Base-by-base conservation (phyloP, 768 basidiomycete genomes). In the Lanmaoa pseudosensibilis region DNA sequence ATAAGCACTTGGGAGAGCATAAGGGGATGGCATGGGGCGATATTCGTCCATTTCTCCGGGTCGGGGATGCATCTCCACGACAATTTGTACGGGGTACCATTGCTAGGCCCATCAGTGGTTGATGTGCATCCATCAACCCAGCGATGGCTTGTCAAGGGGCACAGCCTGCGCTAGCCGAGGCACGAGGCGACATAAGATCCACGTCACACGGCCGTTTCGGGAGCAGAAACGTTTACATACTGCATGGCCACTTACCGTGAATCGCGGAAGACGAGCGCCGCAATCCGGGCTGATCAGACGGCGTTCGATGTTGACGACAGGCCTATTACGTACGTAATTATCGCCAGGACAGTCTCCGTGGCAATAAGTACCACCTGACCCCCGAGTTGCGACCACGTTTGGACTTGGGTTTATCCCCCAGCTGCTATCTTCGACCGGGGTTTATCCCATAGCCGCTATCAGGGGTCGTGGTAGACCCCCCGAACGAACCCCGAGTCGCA, bases 41-140 rank as follows among this genome's bases (percentile, higher is more conserved):
- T 75, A 70, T 49, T 74, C 77, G 32, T 78, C 75, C 52, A 76
- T 73, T 56, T 73, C 69, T 57, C 74, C 56, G 78, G 75, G 67
- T 68, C 74, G 49, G 64, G 63, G 70, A 67, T 45, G 71, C 65
- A 57, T 66, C 72, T 61, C 69, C 54, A 63, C 21, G 62, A 54
- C 62, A 62, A 64, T 60, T 66, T 67, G 63, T 72, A 65, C 46
- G 70, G 55, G 32, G 64, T 59, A 58, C 52, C 66, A 62, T 68
- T 61, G 56, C 57, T 59, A 53, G 70, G 60, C 37, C 57, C 65
- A 60, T 58, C 61, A 55, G 45, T 23, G 58, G 55, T 58, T 64
- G 63, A 65, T 66, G 63, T 57, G 37, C 48, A 58, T 33, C 34
- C 63, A 62, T 65, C 65, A 66, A 63, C 57, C 56, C 65, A 69